A percentile compares a stretch with the other conserved stretches of the same genome.
Conservation (phyloP, 495 filamentous ascomycete genomes). For the Hypoxylon fuscum region DNA sequence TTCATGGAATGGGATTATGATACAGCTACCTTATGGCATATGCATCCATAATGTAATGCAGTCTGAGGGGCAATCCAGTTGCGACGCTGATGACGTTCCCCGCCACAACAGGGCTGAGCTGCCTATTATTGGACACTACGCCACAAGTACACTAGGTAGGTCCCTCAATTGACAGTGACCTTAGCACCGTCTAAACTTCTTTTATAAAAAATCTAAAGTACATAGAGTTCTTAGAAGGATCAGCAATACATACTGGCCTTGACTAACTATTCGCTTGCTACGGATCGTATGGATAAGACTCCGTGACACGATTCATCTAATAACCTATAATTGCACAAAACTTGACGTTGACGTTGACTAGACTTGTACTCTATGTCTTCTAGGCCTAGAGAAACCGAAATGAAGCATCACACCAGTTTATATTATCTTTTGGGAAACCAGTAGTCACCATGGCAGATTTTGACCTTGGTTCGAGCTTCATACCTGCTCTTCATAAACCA, state of each 20-base stretch:
- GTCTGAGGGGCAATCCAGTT: conserved; percentile 36
- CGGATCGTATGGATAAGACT: too few relatives aligned
- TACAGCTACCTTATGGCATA: conserved; percentile 14
- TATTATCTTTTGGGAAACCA: neutral
- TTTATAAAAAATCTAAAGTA: too few relatives aligned
- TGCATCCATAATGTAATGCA: conserved; percentile 21
- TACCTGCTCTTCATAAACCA: conserved; percentile 81
- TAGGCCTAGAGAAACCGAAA: neutral
- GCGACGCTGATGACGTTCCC: conserved; percentile 44
- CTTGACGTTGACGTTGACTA: too few relatives aligned
- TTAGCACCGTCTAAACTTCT: too few relatives aligned
- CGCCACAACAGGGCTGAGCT: conserved; percentile 30
- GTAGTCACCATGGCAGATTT: conserved; percentile 58
- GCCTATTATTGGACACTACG: conserved; percentile 11
- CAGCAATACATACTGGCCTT: too few relatives aligned
- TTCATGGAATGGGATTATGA: conserved; percentile 19
- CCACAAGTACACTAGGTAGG: conserved; percentile 12
- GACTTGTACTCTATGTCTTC: too few relatives aligned
- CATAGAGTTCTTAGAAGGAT: too few relatives aligned
- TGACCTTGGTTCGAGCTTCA: conserved; percentile 71
- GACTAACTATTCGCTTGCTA: too few relatives aligned
- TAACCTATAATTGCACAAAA: too few relatives aligned
- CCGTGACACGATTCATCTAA: too few relatives aligned
- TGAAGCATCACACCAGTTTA: neutral
- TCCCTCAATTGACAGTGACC: too few relatives aligned